phyloP scores from a whole-genome alignment of 2,329 filamentous ascomycete genomes.

The Clonostachys byssicola region DNA sequence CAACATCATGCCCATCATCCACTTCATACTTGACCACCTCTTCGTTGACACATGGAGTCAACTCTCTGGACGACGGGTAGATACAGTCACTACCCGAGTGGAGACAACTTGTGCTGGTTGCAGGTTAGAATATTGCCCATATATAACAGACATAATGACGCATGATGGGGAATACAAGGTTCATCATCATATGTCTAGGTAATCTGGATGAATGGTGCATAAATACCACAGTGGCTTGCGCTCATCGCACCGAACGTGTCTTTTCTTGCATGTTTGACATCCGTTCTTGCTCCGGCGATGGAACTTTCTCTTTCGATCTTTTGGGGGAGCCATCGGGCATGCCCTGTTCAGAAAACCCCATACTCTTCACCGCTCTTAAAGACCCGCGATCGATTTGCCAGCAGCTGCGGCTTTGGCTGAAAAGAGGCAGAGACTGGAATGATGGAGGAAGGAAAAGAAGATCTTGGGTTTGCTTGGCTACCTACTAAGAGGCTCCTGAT shows the following conservation, averaged over 20 bases:
- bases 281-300: constrained; percentile 29
- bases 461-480: too few species aligned
- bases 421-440: too few species aligned
- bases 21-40: too few species aligned
- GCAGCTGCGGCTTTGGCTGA: too few species aligned
- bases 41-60: not conserved
- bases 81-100: constrained; percentile 37
- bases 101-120: constrained; percentile 35
- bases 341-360: too few species aligned
- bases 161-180: not conserved
- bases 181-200: not conserved
- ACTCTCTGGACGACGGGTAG: constrained; percentile 13
- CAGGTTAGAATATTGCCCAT: not conserved
- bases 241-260: constrained; percentile 42
- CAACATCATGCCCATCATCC: too few species aligned
- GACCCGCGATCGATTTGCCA: too few species aligned
- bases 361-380: too few species aligned
- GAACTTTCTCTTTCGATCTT: constrained; percentile 28
- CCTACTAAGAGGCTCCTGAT: too few species aligned
- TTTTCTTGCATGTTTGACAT: constrained; percentile 28
- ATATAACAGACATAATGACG: not conserved
- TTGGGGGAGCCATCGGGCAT: constrained; percentile 21
- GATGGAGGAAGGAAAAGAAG: too few species aligned
- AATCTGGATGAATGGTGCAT: too few species aligned
- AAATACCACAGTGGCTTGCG: constrained; percentile 39